Evolutionary conservation across 2,329 filamentous ascomycete species (phyloP), one percentile per base, ranked within the genome.

Genomic region (Microdochium nivale): DNA sequence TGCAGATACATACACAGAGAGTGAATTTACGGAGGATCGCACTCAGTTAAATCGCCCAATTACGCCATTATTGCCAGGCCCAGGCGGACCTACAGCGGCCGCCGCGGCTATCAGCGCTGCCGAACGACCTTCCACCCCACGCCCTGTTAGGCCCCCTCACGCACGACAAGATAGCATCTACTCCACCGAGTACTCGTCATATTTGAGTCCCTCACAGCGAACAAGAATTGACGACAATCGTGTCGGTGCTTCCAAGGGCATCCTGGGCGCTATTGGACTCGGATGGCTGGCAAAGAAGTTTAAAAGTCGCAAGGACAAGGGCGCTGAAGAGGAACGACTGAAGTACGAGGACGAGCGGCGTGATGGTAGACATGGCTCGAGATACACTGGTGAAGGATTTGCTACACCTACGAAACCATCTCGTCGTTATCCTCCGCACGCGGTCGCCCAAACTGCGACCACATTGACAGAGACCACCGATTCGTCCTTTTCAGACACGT

Each of bases 251-350:
- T 77, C 75, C 23, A 81, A 85, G 57, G 79, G 79, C 1, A 59
- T 82, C 14, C 62, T 84, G 49, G 83, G 79, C 9, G 74, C 83
- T 2, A 67, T 88, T 25, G 86, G 86, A 2, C 71, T 86, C 32
- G 87, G 86, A 9, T 87, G 85, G 72, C 70, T 90, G 48, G 79
- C 80, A 7, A 84, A 79, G 69, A 80, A 81, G 64, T 76, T 87
- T 65, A 80, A 78, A 58, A 75, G 83, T 65, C 69, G 81, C 58
- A 64, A 74, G 63, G 73, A 80, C 58, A 65, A 74, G 64, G 70
- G 78, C 62, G 56, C 47, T 10, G 75, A 85, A 64, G 70, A 80
- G 57, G 69, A 74, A 25, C 70, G 70, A 49, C 63, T 70, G 53
- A 72, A 61, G 54, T 69, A 70, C 50, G 77, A 77, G 49, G 74